Evolutionary conservation across 208 protist genomes (phyloP).

Genomic region (Naegleria lovaniensis): DNA sequence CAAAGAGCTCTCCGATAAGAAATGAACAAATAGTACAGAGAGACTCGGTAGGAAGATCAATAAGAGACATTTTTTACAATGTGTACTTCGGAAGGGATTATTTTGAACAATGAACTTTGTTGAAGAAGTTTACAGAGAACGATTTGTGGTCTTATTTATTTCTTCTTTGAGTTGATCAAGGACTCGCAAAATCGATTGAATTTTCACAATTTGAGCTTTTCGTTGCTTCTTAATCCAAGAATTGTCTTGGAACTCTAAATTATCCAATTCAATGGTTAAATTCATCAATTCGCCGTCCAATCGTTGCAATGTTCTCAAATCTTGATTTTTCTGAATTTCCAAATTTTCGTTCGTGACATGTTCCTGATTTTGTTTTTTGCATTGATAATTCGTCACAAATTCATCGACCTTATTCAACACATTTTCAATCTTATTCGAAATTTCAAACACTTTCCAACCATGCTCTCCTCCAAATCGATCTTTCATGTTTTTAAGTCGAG

Average conservation of each 20-base stretch:
- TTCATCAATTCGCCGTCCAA: not conserved
- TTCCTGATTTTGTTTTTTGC: not conserved
- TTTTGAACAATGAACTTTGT: too few species aligned
- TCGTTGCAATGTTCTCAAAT: not conserved
- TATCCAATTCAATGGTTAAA: not conserved
- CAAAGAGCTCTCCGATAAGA: not conserved
- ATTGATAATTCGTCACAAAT: not conserved
- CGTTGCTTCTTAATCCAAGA: not conserved
- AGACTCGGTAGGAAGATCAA: not conserved
- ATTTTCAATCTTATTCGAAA: not conserved
- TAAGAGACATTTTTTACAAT: not conserved
- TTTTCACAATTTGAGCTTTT: slow-evolving; percentile 5
- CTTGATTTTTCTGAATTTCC: not conserved
- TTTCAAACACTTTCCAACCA: not conserved
- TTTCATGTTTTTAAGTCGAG: not conserved
- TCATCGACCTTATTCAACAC: not conserved
- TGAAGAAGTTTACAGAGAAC: not conserved
- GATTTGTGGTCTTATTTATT: not conserved
- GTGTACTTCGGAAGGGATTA: too few species aligned
- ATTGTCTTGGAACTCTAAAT: not conserved
- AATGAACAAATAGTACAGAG: not conserved
- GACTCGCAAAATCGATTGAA: not conserved
- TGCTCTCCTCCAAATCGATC: not conserved
- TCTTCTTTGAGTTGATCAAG: not conserved
- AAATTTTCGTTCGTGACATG: too few species aligned